Evolutionary conservation across 768 basidiomycete species (phyloP), one percentile per base, ranked within the genome.

Genomic region (Macrolepiota fuliginosa): DNA sequence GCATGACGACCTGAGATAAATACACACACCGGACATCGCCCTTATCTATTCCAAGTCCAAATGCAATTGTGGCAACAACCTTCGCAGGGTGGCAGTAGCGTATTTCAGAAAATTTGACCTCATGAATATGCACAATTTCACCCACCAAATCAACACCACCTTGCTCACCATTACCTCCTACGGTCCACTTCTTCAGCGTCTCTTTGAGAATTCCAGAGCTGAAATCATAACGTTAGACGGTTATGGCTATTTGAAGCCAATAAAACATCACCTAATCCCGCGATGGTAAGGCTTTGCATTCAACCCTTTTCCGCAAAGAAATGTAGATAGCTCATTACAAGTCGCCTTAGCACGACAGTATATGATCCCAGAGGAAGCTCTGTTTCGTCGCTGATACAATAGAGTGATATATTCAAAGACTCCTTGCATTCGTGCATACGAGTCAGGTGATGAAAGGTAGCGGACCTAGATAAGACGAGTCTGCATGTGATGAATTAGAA

Each of bases 11-110:
- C 15, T 29, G 19, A 58, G 32, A 32, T 37, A 35, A n/a, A 5
- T 54, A 22, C 25, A 46, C 73, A 22, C 68, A 86, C 85, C 89
- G 81, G 56, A 91, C 90, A 63, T 92, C 87, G 19, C 83, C 76
- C 74, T 93, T 94, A 70, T 94, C 91, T 49, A 94, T 93, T 1
- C 92, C 92, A 75, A 93, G 86, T 1, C 92, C 92, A 66, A 94
- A 94, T 4, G 92, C 92, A 54, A 94, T 83, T 0, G 91, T 91
- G 10, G 90, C 90, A 25, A 90, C 86, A 46, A 91, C 87, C 88
- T 90, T n/a, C 6, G 36, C 45, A 45, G 17, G n/a, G 17, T 9
- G 19, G 42, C 17, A 22, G 42, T 22, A 55, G 22, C 50, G 17
- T 22, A 17, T 17, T 29, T 36, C 24, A 40, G 19, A 7, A 3